Percentiles rank a stretch among this genome's conserved stretches.
These are phyloP conservation scores for Cymbopogon flexuosus DNA, from an alignment of 202 grass and related monocot species.

Conservation along the genomic window DNA sequence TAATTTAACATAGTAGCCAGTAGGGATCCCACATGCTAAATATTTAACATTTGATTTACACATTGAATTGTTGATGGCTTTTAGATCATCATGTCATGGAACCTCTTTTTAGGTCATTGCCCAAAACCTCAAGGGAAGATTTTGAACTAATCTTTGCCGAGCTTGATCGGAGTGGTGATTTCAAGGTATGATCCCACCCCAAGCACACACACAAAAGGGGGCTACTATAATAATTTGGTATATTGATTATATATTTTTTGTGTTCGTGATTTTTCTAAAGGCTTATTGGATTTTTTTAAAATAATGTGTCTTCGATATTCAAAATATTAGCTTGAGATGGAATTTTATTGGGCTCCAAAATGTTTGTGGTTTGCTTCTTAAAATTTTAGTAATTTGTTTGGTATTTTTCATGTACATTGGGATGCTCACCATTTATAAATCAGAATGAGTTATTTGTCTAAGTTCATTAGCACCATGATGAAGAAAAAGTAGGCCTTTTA, in stretches of 20 bases:
- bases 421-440: not conserved
- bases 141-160: constrained; percentile 90
- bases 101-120: constrained; percentile 67
- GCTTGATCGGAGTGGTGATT: constrained; percentile 93
- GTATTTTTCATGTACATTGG: not conserved
- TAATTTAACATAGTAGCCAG: not conserved
- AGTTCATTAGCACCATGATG: not conserved
- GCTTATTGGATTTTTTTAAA: not conserved
- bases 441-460: not conserved
- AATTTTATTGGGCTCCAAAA: not conserved
- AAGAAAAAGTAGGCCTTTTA: constrained; percentile 21
- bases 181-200: constrained; percentile 55
- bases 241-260: not conserved
- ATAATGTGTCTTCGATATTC: not conserved
- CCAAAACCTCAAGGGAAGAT: constrained; percentile 91
- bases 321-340: not conserved
- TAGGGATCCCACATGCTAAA: not conserved
- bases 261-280: not conserved
- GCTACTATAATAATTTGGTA: not conserved
- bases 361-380: not conserved
- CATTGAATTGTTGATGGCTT: constrained; percentile 24
- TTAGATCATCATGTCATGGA: constrained; percentile 25
- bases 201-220: not conserved
- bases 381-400: not conserved
- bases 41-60: constrained; percentile 1